phyloP scores from a whole-genome alignment of 108 stramenopile species.

The Skeletonema tropicum region DNA sequence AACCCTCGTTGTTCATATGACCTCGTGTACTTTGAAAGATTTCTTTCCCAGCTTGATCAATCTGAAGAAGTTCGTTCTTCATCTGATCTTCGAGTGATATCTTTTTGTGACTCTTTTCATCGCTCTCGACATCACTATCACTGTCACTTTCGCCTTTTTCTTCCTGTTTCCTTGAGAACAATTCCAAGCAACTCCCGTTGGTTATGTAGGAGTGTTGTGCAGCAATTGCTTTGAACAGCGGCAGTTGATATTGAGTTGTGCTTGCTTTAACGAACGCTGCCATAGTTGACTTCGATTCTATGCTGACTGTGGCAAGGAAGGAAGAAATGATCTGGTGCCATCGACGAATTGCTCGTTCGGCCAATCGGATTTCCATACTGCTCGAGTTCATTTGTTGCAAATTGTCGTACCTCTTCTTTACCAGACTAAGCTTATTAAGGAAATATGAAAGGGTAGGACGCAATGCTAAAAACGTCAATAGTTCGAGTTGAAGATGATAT shows the following conservation, averaged over 20 bases:
- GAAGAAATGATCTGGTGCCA: conserved; percentile 35
- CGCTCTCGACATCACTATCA: conserved; percentile 22
- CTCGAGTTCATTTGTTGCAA: conserved; percentile 6
- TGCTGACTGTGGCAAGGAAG: conserved; percentile 28
- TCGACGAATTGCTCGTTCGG: conserved; percentile 10
- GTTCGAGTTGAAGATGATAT: conserved; percentile 26
- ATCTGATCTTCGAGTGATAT: not conserved
- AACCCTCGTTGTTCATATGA: conserved; percentile 17
- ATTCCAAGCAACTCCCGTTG: conserved; percentile 32
- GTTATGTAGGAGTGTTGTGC: conserved; percentile 42
- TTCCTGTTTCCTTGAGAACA: conserved; percentile 9
- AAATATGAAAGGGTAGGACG: conserved; percentile 34
- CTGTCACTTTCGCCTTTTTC: conserved; percentile 6
- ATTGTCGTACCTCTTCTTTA: conserved; percentile 10
- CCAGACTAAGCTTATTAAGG: conserved; percentile 31
- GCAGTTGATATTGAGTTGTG: conserved; percentile 15
- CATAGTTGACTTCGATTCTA: conserved; percentile 5
- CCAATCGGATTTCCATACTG: not conserved
- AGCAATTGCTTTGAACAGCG: conserved; percentile 30
- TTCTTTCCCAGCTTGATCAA: conserved; percentile 26
- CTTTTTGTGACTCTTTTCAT: not conserved
- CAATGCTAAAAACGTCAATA: not conserved
- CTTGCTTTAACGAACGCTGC: conserved; percentile 16
- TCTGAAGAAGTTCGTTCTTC: conserved; percentile 32
- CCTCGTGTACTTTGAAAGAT: conserved; percentile 30